These are phyloP conservation scores for Cordia subcordata DNA, from an alignment of 257 asterid genomes.

Conservation along the genomic window DNA sequence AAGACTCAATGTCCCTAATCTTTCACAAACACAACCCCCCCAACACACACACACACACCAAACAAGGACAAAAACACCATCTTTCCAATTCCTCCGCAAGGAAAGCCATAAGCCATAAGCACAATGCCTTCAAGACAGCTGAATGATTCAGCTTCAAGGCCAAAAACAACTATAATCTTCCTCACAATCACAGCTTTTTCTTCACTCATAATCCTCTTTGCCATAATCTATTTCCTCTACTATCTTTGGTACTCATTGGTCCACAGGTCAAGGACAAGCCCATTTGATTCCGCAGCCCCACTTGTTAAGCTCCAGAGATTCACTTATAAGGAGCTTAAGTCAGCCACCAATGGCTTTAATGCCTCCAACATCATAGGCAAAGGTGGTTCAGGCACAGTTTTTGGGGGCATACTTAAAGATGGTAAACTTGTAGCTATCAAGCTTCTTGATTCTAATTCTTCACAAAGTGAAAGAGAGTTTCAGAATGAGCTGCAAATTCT, in stretches of 20 bases:
- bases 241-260: conserved; percentile 60
- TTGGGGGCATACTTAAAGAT: conserved; percentile 62
- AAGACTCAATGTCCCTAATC: background rate
- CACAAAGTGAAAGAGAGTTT: conserved; percentile 78
- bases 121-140: conserved; percentile 66
- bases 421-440: conserved; percentile 85
- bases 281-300: conserved; percentile 58
- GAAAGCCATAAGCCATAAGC: background rate
- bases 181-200: conserved; percentile 48
- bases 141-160: conserved; percentile 35
- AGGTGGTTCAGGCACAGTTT: conserved; percentile 95
- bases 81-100: background rate
- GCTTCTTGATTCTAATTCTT: conserved; percentile 54
- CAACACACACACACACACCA: background rate
- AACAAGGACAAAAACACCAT: background rate
- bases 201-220: conserved; percentile 53
- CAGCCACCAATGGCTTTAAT: conserved; percentile 71
- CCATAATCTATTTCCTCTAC: conserved; percentile 61
- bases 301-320: conserved; percentile 69
- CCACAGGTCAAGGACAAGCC: conserved; percentile 74
- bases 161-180: conserved; percentile 35
- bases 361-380: conserved; percentile 64
- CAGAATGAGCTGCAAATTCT: conserved; percentile 83
- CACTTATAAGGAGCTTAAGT: conserved; percentile 60
- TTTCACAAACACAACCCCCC: background rate